Evolutionary conservation across 176 grass and related monocot species (phyloP), one percentile per base, ranked within the genome.

Genomic region (Triticum timopheevii): DNA sequence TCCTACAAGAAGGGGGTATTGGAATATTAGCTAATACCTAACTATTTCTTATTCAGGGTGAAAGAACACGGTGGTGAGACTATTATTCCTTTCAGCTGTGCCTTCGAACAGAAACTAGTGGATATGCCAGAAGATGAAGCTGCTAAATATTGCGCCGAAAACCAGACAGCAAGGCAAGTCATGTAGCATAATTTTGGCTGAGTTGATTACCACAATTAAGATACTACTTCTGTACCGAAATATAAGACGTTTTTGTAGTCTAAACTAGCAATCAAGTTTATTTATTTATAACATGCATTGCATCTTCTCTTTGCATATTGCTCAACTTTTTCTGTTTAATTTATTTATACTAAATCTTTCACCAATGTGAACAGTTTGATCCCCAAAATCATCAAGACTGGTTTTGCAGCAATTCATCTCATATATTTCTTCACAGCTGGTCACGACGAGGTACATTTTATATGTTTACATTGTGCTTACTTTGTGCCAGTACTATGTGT

Each of bases 371-470:
- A 61, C 92, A 98, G 97, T 91, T 89, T 88, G 69, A 91, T 98
- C 82, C 66, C 90, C 24, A 98, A 96, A 93, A 94, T 98, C 64
- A 89, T 98, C 63, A 98, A 98, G 92, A 98, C 94, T 90, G 97
- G 97, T 80, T 98, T 98, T 82, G 71, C 94, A 73, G 88, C 97
- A 85, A 98, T 98, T 85, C 95, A 98, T 88, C 92, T 98, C 40
- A 98, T 98, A 90, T 98, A 98, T 76, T 98, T 98, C 58, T 98
- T 98, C 83, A 98, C 97, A 54, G 97, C 97, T 98, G 97, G 97
- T 22, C 92, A 89, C 76, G 97, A 94, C 87, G 97, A 98, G 97
- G 97, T 98, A 94, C 54, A 28, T 65, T 75, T 39, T 73, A 27
- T 92, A 33, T 80, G 36, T 39, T 78, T 88, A 11, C 59, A 23